A percentile compares a stretch with the other conserved stretches of the same genome.
phyloP scores from a whole-genome alignment of 805 yeast genomes.

The Candida namnaoensis region DNA sequence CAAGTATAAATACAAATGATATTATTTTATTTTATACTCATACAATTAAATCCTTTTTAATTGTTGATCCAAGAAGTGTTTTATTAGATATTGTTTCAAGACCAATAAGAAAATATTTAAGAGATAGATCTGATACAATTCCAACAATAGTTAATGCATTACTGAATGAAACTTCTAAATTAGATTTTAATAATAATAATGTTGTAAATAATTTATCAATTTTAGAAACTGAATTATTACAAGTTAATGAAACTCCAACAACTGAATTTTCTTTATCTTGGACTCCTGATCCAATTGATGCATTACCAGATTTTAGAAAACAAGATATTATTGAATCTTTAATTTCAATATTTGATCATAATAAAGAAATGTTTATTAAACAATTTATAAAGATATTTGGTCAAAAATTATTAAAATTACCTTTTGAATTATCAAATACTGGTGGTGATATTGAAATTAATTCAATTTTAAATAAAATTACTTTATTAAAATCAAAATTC shows the following conservation, averaged over 20 bases:
- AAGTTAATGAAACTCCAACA: slow-evolving; percentile 10
- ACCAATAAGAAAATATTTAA: slow-evolving; percentile 66
- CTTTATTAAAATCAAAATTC: slow-evolving; percentile 50
- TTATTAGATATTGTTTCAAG: slow-evolving; percentile 68
- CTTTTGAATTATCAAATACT: slow-evolving; percentile 10
- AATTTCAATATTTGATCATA: slow-evolving; percentile 56
- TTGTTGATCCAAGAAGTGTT: slow-evolving; percentile 84
- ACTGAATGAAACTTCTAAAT: slow-evolving; percentile 26
- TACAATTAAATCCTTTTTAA: slow-evolving; percentile 60
- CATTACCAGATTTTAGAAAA: slow-evolving; percentile 74
- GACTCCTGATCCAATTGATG: slow-evolving; percentile 86
- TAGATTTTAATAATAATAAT: slow-evolving; percentile 28
- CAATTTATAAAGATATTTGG: slow-evolving; percentile 61
- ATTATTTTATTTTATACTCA: slow-evolving; percentile 62
- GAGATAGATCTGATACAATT: slow-evolving; percentile 67
- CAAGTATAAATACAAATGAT: slow-evolving; percentile 73
- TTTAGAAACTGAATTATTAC: slow-evolving; percentile 42
- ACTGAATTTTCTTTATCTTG: slow-evolving; percentile 34
- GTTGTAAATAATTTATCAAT: slow-evolving; percentile 29
- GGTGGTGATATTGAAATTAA: slow-evolving; percentile 32
- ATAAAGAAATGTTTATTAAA: slow-evolving; percentile 53
- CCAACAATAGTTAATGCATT: slow-evolving; percentile 64
- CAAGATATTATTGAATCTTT: slow-evolving; percentile 66
- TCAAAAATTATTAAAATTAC: slow-evolving; percentile 36
- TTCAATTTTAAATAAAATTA: slow-evolving; percentile 24